These are phyloP conservation scores for Actinidia polygama DNA, from an alignment of 179 eudicot genomes.

Conservation along the genomic window DNA sequence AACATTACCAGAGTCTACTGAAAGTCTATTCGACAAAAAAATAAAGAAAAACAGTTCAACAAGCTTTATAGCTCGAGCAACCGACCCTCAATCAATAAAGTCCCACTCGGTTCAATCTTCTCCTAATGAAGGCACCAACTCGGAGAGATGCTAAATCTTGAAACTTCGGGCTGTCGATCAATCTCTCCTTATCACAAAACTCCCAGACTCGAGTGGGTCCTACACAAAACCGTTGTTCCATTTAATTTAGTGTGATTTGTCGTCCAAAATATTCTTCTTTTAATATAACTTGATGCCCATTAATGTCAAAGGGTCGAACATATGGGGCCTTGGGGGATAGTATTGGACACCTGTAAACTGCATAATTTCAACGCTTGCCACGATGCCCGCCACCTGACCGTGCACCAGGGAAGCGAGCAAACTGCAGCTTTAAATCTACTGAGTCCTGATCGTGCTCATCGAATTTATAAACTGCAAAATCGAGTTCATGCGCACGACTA, in stretches of 20 bases:
- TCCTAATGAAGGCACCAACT: slow-evolving; percentile 38
- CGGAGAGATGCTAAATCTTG: slow-evolving; percentile 26
- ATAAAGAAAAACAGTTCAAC: background rate
- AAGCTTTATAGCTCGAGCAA: slow-evolving; percentile 11
- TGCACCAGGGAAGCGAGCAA: slow-evolving; percentile 88
- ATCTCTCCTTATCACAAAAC: slow-evolving; percentile 38
- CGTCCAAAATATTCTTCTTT: slow-evolving; percentile 20
- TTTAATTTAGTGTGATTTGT: slow-evolving; percentile 39
- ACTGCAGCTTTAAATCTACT: slow-evolving; percentile 67
- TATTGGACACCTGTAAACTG: slow-evolving; percentile 58
- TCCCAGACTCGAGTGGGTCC: slow-evolving; percentile 54
- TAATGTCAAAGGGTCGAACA: slow-evolving; percentile 36
- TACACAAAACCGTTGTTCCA: slow-evolving; percentile 59
- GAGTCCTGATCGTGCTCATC: slow-evolving; percentile 89
- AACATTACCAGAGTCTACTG: background rate
- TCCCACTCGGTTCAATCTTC: slow-evolving; percentile 35
- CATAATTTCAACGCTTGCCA: slow-evolving; percentile 65
- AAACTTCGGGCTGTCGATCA: slow-evolving; percentile 31
- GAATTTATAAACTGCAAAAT: slow-evolving; percentile 94
- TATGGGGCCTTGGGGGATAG: slow-evolving; percentile 38
- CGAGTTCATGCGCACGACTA: slow-evolving; percentile 41
- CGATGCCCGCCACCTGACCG: slow-evolving; percentile 86
- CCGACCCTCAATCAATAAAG: slow-evolving; percentile 21
- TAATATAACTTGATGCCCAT: slow-evolving; percentile 34
- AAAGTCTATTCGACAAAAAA: background rate